Evolutionary conservation across 2,329 filamentous ascomycete species (phyloP), one percentile per base, ranked within the genome.

Genomic region (Hypoxylon sp.): DNA sequence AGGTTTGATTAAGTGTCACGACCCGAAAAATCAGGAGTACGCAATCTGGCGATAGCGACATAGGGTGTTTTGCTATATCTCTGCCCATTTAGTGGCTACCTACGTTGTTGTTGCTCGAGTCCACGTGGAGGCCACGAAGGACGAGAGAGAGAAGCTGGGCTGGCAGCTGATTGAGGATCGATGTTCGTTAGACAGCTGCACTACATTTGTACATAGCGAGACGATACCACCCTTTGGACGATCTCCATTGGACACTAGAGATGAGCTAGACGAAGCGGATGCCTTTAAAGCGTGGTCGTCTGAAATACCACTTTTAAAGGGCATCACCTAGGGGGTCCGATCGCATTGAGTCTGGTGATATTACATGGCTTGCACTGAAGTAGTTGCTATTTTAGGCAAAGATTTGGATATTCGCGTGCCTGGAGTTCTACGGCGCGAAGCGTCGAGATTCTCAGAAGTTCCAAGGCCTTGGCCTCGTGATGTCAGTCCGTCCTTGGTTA

Each of bases 131-230:
- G 46, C 52, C 45, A 55, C n/a, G 43, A 21, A 47, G 50, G 45
- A 34, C 4, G 45, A 57, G 25, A 45, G 11, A n/a, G 25, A n/a
- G 50, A 30, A 51, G 43, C 53, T 52, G 57, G 39, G 63, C 11
- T 50, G 58, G 48, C 57, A 51, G 30, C 45, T 60, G 48, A 65
- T 37, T 60, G 61, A 59, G 58, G 53, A 63, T 48, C 46, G 52
- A 61, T 51, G 37, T 47, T 48, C 53, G 47, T 56, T 52, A 27
- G 23, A 61, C 50, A 27, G 39, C n/a, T 43, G 51, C 53, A 43
- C 51, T 61, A 60, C 57, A 62, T 63, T 69, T 74, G 73, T 74
- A 74, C 73, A 74, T 74, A 74, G 65, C 64, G 69, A 73, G 61
- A 64, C 63, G 73, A 74, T 74, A 74, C 72, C 71, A 62, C 63